Evolutionary conservation across 1,284 basidiomycete genomes (phyloP), one percentile per base, ranked within the genome.

Genomic region (Sporisorium exsertum): DNA sequence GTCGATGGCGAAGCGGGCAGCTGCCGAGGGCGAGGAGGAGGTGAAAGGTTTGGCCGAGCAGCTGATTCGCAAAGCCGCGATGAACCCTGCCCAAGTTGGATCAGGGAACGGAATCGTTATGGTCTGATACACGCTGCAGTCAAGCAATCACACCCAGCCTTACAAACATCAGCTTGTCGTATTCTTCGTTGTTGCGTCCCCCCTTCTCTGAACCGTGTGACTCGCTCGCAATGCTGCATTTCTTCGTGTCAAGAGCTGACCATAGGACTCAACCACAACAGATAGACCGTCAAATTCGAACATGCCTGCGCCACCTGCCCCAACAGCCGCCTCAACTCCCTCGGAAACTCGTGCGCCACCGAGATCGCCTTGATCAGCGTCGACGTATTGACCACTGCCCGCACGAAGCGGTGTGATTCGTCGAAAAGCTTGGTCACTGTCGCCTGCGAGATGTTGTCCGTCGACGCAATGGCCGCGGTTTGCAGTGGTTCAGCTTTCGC

Each of bases 21-120:
- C 35, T 4, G 54, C 18, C 18, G 35, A 69, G 16, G 24, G 26
- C 1, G 40, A 55, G 12, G 40, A 55, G 12, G 47, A 29, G 16
- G 45, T 35, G 7, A 67, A 57, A 33, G 13, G 47, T n/a, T 15
- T 71, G 22, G 67, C 66, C 1, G 70, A 78, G 22, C 40, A 75
- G 18, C n/a, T 78, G 33, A 56, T 65, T 5, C n/a, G 60, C 12
- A 69, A 57, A 42, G 53, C 58, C 0, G 64, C 49, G 8, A 68
- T 35, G 12, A 63, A 58, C 13, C 80, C 73, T n/a, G 50, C 79
- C 12, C 71, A 79, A 6, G 55, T 76, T 5, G 82, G 83, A 5
- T 71, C 72, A 10, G 83, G 83, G 1, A 82, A 80, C 50, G 83
- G 83, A 5, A 54, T 84, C 26, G 82, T 84, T 22, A 84, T 84